phyloP scores from a whole-genome alignment of 2,329 filamentous ascomycete species.

The Xylaria multiplex region DNA sequence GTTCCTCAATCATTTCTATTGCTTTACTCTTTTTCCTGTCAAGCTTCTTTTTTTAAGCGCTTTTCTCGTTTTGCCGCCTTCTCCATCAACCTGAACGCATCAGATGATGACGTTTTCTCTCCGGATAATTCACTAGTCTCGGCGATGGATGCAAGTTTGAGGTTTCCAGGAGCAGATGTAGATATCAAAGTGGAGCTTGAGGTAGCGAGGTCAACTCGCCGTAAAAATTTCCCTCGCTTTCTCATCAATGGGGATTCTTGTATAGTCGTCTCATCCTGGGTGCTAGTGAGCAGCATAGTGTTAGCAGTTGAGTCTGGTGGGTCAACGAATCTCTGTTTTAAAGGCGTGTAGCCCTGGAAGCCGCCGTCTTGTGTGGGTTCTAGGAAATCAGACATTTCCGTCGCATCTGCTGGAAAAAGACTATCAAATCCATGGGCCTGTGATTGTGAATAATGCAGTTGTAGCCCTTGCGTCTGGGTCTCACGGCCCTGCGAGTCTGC shows the following conservation, averaged over 20 bases:
- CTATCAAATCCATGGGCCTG: conserved; percentile 69
- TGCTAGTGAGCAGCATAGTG: conserved; percentile 67
- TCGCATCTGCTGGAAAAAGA: conserved; percentile 60
- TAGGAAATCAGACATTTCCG: conserved; percentile 74
- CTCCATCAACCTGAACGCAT: conserved; percentile 76
- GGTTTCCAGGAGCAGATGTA: conserved; percentile 51
- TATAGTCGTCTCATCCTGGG: conserved; percentile 52
- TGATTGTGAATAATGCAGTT: conserved; percentile 69
- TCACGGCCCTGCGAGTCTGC: conserved; percentile 52
- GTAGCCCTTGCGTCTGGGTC: conserved; percentile 59
- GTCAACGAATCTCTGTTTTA: conserved; percentile 73
- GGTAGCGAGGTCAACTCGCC: conserved; percentile 38
- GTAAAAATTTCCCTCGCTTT: conserved; percentile 64
- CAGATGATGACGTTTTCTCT: conserved; percentile 37
- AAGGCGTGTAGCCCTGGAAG: conserved; percentile 77
- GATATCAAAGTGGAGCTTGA: conserved; percentile 54
- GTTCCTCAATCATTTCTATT: conserved; percentile 87
- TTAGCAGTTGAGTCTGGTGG: conserved; percentile 75
- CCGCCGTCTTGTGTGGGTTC: conserved; percentile 85
- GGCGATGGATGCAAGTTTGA: conserved; percentile 49
- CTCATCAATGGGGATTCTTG: conserved; percentile 74
- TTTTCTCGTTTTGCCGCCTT: conserved; percentile 69
- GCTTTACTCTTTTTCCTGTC: conserved; percentile 89
- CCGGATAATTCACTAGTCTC: conserved; percentile 44
- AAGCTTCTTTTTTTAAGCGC: conserved; percentile 65